phyloP scores from a whole-genome alignment of 805 yeast species.

The Wickerhamomyces ciferrii region DNA sequence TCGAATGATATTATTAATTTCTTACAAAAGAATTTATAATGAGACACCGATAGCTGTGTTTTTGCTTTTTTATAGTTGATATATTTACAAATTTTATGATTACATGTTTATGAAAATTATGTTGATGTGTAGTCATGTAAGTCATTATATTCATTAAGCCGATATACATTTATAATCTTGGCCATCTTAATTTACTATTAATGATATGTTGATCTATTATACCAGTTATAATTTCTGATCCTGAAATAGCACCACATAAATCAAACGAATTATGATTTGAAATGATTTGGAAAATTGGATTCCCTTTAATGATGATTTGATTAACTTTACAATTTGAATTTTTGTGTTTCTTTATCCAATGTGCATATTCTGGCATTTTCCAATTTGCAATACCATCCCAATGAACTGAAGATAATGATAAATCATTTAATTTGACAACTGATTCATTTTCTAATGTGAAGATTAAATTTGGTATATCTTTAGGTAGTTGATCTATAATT shows the following conservation, averaged over 20 bases:
- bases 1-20: conserved; percentile 21
- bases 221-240: neutral
- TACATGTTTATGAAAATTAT: no score
- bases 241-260: neutral
- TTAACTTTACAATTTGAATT: neutral
- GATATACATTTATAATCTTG: neutral
- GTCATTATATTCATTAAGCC: no score
- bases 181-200: neutral
- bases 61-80: no score
- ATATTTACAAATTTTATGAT: no score
- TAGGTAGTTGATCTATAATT: neutral
- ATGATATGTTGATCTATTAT: neutral
- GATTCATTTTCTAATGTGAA: neutral
- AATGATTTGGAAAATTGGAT: neutral
- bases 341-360: neutral
- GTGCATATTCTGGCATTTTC: neutral
- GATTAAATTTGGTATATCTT: neutral
- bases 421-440: no score
- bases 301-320: neutral
- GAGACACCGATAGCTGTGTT: no score
- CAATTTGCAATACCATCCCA: neutral
- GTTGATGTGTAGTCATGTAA: no score
- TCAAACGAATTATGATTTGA: neutral
- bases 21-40: neutral
- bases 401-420: neutral